Evolutionary conservation across 2,329 filamentous ascomycete species (phyloP), one percentile per base, ranked within the genome.

Genomic region (Stagonosporopsis chrysanthemi): DNA sequence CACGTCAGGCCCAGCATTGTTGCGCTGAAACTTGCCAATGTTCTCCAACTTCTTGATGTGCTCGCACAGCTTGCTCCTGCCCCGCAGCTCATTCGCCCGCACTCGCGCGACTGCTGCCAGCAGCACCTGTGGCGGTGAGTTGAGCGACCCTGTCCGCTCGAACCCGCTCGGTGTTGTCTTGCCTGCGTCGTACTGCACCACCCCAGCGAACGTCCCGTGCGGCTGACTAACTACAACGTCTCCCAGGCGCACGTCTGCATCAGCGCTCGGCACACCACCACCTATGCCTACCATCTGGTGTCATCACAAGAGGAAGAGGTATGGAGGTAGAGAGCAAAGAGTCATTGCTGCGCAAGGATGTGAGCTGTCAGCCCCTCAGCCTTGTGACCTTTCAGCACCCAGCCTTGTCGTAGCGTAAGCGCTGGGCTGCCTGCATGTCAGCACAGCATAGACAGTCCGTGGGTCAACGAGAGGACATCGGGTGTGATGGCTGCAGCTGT

Each of bases 221-320:
- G 41, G 41, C 15, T 28, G 3, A 6, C 41, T 44, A 2, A 44
- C 41, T 4, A 44, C 41, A 1, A 44, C 24, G n/a, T 44, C 41
- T 6, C 41, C 41, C 3, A 44, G 24, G 6, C 24, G 15, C 1
- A 44, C 6, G 15, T 28, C 41, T 44, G n/a, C 14, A 11, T 19
- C 26, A 2, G 8, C 24, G 26, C 41, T 29, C 2, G 41, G 41
- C 3, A 44, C 41, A 1, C 41, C 41, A 14, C 41, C 41, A 3
- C 24, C 41, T 12, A 44, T 44, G 26, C 41, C 41, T 11, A 44
- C 41, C 42, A 45, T 45, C n/a, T n/a, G n/a, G n/a, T n/a, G n/a
- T n/a, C n/a, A n/a, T n/a, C n/a, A n/a, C n/a, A n/a, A n/a, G n/a
- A 28, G 26, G 26, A 28, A 28, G 26, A 28, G 9, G 26, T 28